Conservation (phyloP, 1,139 yeast species). For the Debaryomycetaceae sp. region DNA sequence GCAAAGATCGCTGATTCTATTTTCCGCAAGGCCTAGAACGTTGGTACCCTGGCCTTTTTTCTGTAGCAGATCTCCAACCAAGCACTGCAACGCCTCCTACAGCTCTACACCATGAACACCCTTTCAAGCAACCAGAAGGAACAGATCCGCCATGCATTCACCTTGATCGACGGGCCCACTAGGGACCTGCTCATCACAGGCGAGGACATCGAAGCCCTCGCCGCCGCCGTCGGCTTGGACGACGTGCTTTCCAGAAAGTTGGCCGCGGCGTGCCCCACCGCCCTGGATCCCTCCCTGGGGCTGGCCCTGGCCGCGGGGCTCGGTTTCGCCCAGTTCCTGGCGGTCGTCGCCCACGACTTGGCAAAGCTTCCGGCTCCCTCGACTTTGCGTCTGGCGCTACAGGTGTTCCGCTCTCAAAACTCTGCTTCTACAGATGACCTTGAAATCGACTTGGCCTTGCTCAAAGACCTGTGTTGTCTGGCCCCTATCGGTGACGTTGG, state of each 20-base stretch:
- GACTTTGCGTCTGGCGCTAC: slow-evolving; percentile 55
- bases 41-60: too few relatives aligned
- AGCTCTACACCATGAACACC: slow-evolving; percentile 25
- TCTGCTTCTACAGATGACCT: slow-evolving; percentile 14
- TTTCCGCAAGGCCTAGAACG: too few relatives aligned
- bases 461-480: slow-evolving; percentile 41
- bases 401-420: slow-evolving; percentile 29
- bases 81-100: too few relatives aligned
- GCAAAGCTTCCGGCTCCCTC: slow-evolving; percentile 47
- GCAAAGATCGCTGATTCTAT: too few relatives aligned
- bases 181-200: slow-evolving; percentile 59
- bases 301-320: slow-evolving; percentile 24
- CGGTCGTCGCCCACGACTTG: slow-evolving; percentile 53
- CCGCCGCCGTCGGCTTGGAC: slow-evolving; percentile 26
- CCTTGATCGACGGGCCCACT: slow-evolving; percentile 69
- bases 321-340: slow-evolving; percentile 61
- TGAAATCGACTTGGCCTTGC: slow-evolving; percentile 36
- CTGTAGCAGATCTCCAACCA: too few relatives aligned
- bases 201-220: slow-evolving; percentile 48
- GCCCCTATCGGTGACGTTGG: slow-evolving; percentile 33
- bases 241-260: background rate
- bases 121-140: slow-evolving; percentile 31
- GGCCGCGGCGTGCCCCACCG: background rate
- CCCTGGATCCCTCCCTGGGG: background rate
- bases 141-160: slow-evolving; percentile 38